Base-by-base conservation (phyloP, 148 eudicot species). In the Diospyros lotus region DNA sequence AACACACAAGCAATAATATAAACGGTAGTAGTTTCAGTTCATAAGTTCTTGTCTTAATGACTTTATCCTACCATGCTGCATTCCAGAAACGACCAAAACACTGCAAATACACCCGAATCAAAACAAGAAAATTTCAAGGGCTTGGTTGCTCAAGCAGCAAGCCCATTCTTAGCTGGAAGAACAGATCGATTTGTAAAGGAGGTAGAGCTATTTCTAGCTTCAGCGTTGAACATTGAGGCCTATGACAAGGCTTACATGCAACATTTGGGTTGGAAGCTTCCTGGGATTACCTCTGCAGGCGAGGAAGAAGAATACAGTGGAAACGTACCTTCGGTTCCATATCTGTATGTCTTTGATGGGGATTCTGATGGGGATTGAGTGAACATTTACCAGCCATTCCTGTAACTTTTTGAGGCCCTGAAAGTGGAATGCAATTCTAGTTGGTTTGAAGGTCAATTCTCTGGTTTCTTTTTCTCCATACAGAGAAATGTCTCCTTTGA, bases 121-220 rank as follows among this genome's bases (percentile, higher is more conserved):
- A 83, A 73, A 44, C 90, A 68, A 74, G 81, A 89, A 82, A 87
- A 84, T 45, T 89, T 94, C 78, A 87, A 81, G 81, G 65, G 59
- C 15, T 39, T 79, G 56, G 92, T 92, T 5, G 75, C 78, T 55
- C 76, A 84, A 78, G 93, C 97, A 18, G 93, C 89, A 48, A 80
- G 71, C 80, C 96, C 91, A 54, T 94, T 92, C 80, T 68, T 92
- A 68, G 66, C 82, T 48, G 92, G 90, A 74, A 86, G 97, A 80
- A 82, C 94, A 12, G 86, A 82, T 44, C 83, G 86, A 46, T 92
- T 94, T 82, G 92, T 83, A 64, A 55, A 79, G 14, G 97, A 94
- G 79, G 68, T 87, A 65, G 97, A 89, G 66, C 72, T 92, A 6
- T 94, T 92, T 87, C 80, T 94, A 17, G 91, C 92, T 44, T 90